Conservation (phyloP, 805 yeast species). For the Yamadazyma ubonensis region DNA sequence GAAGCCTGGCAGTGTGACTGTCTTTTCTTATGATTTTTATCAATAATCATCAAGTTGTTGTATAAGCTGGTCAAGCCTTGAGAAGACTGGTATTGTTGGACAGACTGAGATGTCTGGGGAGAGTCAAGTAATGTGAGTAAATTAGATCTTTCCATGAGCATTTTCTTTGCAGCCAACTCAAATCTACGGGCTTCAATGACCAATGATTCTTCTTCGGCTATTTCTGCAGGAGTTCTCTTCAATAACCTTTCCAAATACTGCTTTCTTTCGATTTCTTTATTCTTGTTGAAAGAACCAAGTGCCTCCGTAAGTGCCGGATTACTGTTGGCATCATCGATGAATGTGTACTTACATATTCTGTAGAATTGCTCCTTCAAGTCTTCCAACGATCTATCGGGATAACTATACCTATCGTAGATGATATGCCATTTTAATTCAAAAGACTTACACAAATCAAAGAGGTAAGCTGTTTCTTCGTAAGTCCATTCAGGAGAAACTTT, state of each 20-base stretch:
- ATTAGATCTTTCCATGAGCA: slow-evolving; percentile 78
- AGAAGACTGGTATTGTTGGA: slow-evolving; percentile 74
- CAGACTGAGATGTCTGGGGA: slow-evolving; percentile 74
- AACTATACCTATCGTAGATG: slow-evolving; percentile 59
- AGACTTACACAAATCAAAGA: slow-evolving; percentile 69
- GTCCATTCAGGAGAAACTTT: slow-evolving; percentile 7
- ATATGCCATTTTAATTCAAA: slow-evolving; percentile 67
- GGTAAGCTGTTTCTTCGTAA: slow-evolving; percentile 70
- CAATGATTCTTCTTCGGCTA: slow-evolving; percentile 95
- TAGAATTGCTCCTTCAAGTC: slow-evolving; percentile 85
- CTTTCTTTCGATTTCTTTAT: slow-evolving; percentile 76
- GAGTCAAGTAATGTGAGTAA: slow-evolving; percentile 78
- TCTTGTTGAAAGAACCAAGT: slow-evolving; percentile 62
- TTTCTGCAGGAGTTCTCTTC: slow-evolving; percentile 89
- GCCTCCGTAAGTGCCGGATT: slow-evolving; percentile 54
- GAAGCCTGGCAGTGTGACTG: slow-evolving; percentile 40
- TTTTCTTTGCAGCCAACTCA: slow-evolving; percentile 88
- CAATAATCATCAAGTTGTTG: slow-evolving; percentile 69
- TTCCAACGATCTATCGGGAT: slow-evolving; percentile 53
- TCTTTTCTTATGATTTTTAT: slow-evolving; percentile 57
- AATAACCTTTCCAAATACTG: slow-evolving; percentile 73
- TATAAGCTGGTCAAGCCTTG: slow-evolving; percentile 89
- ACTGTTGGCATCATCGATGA: slow-evolving; percentile 40
- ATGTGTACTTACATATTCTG: slow-evolving; percentile 56
- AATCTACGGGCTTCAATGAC: slow-evolving; percentile 90